A percentile compares a stretch with the other conserved stretches of the same genome.
Evolutionary conservation across 495 filamentous ascomycete genomes (phyloP).

Genomic region (Parachaetomium inaequale): DNA sequence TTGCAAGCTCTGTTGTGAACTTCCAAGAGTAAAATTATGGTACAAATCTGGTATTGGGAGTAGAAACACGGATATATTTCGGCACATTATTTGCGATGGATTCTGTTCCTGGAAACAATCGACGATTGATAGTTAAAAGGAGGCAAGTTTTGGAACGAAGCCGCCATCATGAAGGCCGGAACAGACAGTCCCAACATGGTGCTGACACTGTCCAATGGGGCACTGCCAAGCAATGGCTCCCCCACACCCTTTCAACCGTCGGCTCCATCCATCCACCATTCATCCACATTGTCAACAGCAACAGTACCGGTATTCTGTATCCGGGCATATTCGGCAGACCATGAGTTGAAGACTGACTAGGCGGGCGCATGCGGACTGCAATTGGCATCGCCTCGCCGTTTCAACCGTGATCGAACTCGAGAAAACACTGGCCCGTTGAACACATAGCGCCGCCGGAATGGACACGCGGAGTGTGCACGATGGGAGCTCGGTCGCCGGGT

Average conservation of each 20-base stretch:
- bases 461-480: conserved; percentile 28
- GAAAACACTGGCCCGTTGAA: background rate
- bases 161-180: too few relatives aligned
- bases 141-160: too few relatives aligned
- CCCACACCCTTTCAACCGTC: conserved; percentile 1
- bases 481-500: conserved; percentile 25
- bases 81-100: too few relatives aligned
- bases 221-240: conserved; percentile 24
- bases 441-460: conserved; percentile 12
- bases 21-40: too few relatives aligned
- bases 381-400: conserved; percentile 16
- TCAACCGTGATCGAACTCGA: background rate
- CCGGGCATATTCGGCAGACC: background rate
- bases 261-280: background rate
- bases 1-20: too few relatives aligned
- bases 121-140: too few relatives aligned
- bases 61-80: too few relatives aligned
- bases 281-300: background rate
- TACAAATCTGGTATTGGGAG: too few relatives aligned
- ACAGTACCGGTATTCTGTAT: background rate
- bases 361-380: conserved; percentile 25
- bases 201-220: too few relatives aligned
- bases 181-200: too few relatives aligned
- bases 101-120: too few relatives aligned
- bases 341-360: conserved; percentile 22